Conservation (phyloP, 1,139 yeast species). For the Citeromyces hawaiiensis region DNA sequence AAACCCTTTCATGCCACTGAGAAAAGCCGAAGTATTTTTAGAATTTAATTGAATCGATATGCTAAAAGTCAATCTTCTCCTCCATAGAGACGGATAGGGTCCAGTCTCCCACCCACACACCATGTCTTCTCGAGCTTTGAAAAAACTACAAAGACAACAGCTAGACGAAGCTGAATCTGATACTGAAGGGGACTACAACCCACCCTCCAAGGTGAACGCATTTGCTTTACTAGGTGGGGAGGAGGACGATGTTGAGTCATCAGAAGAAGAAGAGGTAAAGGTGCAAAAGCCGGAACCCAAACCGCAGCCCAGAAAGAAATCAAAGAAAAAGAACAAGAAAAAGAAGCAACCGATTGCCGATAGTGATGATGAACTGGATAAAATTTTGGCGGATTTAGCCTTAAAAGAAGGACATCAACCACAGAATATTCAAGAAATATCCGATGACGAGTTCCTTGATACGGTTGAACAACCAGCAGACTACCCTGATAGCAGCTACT, state of each 20-base stretch:
- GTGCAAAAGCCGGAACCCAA: neutral
- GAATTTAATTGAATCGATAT: no score
- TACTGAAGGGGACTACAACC: conserved; percentile 6
- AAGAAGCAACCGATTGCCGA: conserved; percentile 9
- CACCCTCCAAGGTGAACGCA: conserved; percentile 5
- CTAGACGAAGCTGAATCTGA: conserved; percentile 19
- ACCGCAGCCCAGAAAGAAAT: conserved; percentile 6
- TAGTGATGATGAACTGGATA: conserved; percentile 30
- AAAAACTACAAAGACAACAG: conserved; percentile 31
- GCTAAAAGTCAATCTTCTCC: no score
- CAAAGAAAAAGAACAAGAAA: conserved; percentile 3
- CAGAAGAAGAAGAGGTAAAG: conserved; percentile 6
- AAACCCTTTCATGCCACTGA: no score
- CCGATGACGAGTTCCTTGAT: conserved; percentile 9
- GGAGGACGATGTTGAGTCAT: conserved; percentile 10
- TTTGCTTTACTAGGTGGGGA: conserved; percentile 37
- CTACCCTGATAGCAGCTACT: conserved; percentile 17
- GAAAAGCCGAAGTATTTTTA: no score
- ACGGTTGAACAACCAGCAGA: conserved; percentile 10
- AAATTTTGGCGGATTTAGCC: conserved; percentile 21
- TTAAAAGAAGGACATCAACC: conserved; percentile 13
- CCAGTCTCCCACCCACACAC: no score
- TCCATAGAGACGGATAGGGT: no score
- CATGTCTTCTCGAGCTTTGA: conserved; percentile 66
- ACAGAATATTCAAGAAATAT: conserved; percentile 18